phyloP scores from a whole-genome alignment of 352 stramenopile genomes.

The Phytophthora citricola region DNA sequence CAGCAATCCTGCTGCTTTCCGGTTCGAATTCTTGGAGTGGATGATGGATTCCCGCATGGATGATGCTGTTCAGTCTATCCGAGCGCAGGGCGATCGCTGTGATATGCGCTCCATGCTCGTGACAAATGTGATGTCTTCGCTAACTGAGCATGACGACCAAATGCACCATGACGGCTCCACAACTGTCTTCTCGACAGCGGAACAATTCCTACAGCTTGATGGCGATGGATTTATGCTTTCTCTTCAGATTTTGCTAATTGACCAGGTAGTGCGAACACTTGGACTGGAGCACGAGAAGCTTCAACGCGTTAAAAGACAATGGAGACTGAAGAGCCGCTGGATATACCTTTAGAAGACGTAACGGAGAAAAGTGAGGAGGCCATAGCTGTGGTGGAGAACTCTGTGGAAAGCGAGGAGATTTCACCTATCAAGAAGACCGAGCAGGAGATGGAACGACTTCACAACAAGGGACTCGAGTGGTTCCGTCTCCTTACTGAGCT shows the following conservation, averaged over 20 bases:
- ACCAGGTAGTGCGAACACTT: conserved; percentile 73
- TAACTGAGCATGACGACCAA: conserved; percentile 45
- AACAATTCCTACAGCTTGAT: conserved; percentile 75
- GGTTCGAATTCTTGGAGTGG: conserved; percentile 89
- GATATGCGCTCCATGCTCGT: conserved; percentile 77
- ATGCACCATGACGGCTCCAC: conserved; percentile 4
- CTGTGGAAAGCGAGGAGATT: conserved; percentile 4
- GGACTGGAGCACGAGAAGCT: conserved; percentile 63
- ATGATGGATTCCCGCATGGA: conserved; percentile 72
- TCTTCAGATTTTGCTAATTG: conserved; percentile 85
- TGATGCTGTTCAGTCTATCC: conserved; percentile 73
- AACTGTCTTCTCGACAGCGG: conserved; percentile 29
- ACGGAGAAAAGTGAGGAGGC: conserved; percentile 15
- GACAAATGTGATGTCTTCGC: conserved; percentile 53
- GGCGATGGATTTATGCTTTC: conserved; percentile 73
- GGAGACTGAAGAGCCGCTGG: conserved; percentile 20
- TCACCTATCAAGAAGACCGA: conserved; percentile 35
- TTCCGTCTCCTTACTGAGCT: conserved; percentile 81
- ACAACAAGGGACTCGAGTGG: conserved; percentile 85
- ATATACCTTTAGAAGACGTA: conserved; percentile 2
- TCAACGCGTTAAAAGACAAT: conserved; percentile 35
- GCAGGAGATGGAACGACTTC: conserved; percentile 54
- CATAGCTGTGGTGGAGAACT: neutral
- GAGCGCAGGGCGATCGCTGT: conserved; percentile 68
- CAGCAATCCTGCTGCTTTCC: conserved; percentile 65